Conservation (phyloP, 1,139 yeast species). For the Yamadazyma buinensis region DNA sequence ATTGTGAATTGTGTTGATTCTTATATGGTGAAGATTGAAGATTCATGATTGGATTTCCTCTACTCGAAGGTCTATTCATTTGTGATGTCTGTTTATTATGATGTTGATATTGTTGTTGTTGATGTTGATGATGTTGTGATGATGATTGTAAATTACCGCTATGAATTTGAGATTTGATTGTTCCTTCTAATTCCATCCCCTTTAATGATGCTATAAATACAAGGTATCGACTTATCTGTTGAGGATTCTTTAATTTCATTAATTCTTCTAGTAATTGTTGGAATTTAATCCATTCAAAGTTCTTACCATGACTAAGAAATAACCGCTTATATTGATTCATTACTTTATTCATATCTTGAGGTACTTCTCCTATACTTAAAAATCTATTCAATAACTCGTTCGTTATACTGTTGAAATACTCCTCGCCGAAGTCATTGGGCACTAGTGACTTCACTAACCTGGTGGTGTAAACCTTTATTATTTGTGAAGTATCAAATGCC, state of each 20-base stretch:
- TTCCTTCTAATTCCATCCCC: slow-evolving; percentile 1
- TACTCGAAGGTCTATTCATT: neutral
- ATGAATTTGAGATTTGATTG: neutral
- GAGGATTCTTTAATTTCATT: slow-evolving; percentile 22
- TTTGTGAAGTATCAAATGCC: slow-evolving; percentile 32
- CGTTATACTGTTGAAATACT: slow-evolving; percentile 32
- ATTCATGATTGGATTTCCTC: slow-evolving; percentile 1
- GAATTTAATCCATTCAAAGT: slow-evolving; percentile 31
- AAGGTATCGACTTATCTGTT: slow-evolving; percentile 37
- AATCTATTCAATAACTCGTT: slow-evolving; percentile 22
- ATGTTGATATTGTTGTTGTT: too few relatives aligned
- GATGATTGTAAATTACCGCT: slow-evolving; percentile 1
- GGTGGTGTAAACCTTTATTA: slow-evolving; percentile 31
- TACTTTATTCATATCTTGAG: slow-evolving; percentile 16
- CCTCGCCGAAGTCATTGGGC: slow-evolving; percentile 39
- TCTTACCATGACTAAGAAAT: slow-evolving; percentile 24
- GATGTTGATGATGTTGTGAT: neutral
- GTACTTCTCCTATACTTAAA: neutral
- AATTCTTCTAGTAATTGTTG: slow-evolving; percentile 29
- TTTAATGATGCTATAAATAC: slow-evolving; percentile 25
- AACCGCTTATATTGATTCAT: slow-evolving; percentile 22
- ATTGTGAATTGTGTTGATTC: neutral
- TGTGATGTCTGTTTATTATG: too few relatives aligned
- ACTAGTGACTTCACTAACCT: slow-evolving; percentile 37
- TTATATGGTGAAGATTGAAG: slow-evolving; percentile 15